phyloP scores from a whole-genome alignment of 2,329 filamentous ascomycete genomes.

The Truncatella angustata region DNA sequence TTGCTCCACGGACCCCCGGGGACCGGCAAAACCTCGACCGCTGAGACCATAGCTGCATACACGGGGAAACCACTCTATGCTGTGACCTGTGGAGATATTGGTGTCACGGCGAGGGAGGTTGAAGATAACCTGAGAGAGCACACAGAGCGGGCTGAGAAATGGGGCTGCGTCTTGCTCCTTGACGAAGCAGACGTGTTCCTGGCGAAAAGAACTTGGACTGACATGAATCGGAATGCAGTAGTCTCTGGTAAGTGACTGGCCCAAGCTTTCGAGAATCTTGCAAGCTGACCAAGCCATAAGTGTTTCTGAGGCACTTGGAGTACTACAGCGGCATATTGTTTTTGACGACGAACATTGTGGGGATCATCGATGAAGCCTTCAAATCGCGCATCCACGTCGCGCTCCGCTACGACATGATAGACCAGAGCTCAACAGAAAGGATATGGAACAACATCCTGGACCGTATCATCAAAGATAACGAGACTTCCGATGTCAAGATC shows the following conservation, averaged over 20 bases:
- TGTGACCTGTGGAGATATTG: conserved; percentile 12
- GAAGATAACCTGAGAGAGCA: not conserved
- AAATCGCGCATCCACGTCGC: conserved; percentile 21
- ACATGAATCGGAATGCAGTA: conserved; percentile 11
- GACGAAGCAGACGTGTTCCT: conserved; percentile 31
- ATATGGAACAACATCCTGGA: no score
- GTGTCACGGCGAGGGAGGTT: conserved; percentile 1
- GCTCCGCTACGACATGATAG: conserved; percentile 20
- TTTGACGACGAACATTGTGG: conserved; percentile 22
- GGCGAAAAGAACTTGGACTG: conserved; percentile 21
- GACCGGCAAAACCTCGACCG: conserved; percentile 38
- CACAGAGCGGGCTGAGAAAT: not conserved
- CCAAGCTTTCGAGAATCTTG: no score
- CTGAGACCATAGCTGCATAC: conserved; percentile 27
- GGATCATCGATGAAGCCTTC: conserved; percentile 22
- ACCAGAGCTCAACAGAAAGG: conserved; percentile 10
- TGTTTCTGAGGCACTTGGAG: conserved; percentile 9
- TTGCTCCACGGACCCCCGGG: conserved; percentile 44
- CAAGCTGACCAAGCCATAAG: not conserved
- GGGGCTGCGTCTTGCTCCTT: conserved; percentile 29
- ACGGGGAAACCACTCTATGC: conserved; percentile 9
- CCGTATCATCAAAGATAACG: no score
- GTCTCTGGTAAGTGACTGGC: conserved; percentile 5
- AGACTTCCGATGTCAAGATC: no score
- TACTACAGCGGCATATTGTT: no score